Evolutionary conservation across 192 early-diverging fungal genomes (phyloP).

Genomic region (Neocallimastix lanati): DNA sequence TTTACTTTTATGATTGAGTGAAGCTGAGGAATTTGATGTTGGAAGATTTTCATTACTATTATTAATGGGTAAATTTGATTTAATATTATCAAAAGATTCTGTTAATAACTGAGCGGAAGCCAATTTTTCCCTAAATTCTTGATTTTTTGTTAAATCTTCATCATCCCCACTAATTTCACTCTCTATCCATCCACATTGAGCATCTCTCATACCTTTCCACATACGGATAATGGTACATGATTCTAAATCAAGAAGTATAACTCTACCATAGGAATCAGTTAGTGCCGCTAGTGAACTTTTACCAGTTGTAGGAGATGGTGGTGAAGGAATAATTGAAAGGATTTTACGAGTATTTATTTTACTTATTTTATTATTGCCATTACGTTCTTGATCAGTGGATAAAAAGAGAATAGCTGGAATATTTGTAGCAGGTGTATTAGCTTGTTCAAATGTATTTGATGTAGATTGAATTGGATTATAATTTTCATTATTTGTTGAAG

Average conservation of each 20-base stretch:
- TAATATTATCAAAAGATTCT: not conserved
- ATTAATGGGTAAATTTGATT: not conserved
- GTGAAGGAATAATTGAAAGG: constrained; percentile 24
- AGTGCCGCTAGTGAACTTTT: constrained; percentile 29
- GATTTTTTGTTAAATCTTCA: not conserved
- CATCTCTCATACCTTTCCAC: constrained; percentile 54
- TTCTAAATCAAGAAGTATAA: constrained; percentile 41
- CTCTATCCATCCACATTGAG: constrained; percentile 46
- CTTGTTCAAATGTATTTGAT: constrained; percentile 15
- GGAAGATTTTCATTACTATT: not conserved
- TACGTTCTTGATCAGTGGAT: constrained; percentile 23
- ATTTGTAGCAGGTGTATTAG: constrained; percentile 27
- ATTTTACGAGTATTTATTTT: constrained; percentile 11
- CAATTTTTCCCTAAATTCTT: not conserved
- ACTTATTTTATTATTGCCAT: not conserved
- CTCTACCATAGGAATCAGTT: constrained; percentile 41
- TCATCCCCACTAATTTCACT: constrained; percentile 17
- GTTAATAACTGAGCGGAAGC: not conserved
- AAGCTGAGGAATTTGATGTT: not conserved
- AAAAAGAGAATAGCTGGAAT: constrained; percentile 29
- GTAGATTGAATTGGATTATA: constrained; percentile 10
- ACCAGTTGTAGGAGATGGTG: constrained; percentile 15
- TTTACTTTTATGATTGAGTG: not conserved
- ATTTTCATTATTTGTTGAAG: constrained; percentile 5
- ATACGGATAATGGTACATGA: constrained; percentile 45